Evolutionary conservation across 106 monocot species (phyloP).

Genomic region (Dioscorea dumetorum): DNA sequence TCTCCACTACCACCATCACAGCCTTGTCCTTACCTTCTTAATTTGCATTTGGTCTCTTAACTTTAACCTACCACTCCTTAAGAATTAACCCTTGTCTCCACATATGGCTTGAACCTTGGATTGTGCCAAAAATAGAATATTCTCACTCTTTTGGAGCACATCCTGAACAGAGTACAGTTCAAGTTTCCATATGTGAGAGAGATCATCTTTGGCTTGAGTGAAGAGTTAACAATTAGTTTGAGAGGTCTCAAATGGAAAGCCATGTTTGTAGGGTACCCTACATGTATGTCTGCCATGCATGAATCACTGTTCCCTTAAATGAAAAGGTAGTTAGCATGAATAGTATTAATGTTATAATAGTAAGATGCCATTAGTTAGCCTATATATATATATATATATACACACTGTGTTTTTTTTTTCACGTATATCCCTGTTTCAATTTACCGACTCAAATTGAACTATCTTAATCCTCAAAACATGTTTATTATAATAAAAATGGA

Average conservation of each 20-base stretch:
- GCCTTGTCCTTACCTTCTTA: neutral
- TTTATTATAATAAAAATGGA: no score
- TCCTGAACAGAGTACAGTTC: neutral
- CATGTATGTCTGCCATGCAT: no score
- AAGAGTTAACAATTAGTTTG: neutral
- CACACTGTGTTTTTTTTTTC: no score
- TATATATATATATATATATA: no score
- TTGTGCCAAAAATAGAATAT: neutral
- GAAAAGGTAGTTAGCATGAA: no score
- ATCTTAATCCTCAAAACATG: no score
- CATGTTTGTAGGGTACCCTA: no score
- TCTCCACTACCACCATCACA: constrained; percentile 9
- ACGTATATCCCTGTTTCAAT: no score
- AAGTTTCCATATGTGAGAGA: neutral
- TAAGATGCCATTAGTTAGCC: neutral
- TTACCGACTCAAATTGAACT: no score
- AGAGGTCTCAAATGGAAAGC: no score
- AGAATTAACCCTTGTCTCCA: neutral
- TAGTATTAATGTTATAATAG: neutral
- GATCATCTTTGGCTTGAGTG: constrained; percentile 8
- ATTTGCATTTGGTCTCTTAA: neutral
- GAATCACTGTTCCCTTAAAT: constrained; percentile 13
- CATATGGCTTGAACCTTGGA: neutral
- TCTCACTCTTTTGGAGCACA: neutral
- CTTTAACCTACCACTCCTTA: neutral